Evolutionary conservation across 305 asterid species (phyloP).

Genomic region (Caryopteris hybrid): DNA sequence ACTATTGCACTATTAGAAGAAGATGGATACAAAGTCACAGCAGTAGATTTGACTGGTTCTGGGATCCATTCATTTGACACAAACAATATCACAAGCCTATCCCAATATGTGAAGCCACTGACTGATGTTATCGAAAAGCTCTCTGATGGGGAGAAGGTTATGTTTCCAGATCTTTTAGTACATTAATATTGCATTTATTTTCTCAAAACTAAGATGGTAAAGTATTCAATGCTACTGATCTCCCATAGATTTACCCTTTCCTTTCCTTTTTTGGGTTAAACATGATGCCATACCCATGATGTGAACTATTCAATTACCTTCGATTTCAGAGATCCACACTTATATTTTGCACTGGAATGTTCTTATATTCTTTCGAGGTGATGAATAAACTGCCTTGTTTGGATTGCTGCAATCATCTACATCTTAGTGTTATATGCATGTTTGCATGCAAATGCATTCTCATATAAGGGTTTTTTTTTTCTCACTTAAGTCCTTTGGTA

Average conservation of each 20-base stretch:
- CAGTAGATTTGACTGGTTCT: constrained; percentile 91
- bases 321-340: background rate
- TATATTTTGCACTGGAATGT: background rate
- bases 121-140: constrained; percentile 69
- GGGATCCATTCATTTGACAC: constrained; percentile 89
- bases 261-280: background rate
- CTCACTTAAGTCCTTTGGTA: constrained; percentile 11
- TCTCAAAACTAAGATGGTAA: background rate
- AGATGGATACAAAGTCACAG: constrained; percentile 86
- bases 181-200: background rate
- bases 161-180: constrained; percentile 17
- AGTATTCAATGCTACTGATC: background rate
- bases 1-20: constrained; percentile 91
- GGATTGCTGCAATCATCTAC: background rate
- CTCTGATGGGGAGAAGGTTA: constrained; percentile 79
- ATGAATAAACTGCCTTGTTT: background rate
- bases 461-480: background rate
- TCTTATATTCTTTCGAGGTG: background rate
- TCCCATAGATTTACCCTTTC: background rate
- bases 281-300: background rate
- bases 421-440: background rate
- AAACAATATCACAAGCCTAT: constrained; percentile 67
- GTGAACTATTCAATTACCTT: background rate
- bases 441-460: background rate
- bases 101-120: constrained; percentile 88